A percentile compares a stretch with the other conserved stretches of the same genome.
Evolutionary conservation across 2,329 filamentous ascomycete species (phyloP).

Genomic region (Incumbomyces lentus): DNA sequence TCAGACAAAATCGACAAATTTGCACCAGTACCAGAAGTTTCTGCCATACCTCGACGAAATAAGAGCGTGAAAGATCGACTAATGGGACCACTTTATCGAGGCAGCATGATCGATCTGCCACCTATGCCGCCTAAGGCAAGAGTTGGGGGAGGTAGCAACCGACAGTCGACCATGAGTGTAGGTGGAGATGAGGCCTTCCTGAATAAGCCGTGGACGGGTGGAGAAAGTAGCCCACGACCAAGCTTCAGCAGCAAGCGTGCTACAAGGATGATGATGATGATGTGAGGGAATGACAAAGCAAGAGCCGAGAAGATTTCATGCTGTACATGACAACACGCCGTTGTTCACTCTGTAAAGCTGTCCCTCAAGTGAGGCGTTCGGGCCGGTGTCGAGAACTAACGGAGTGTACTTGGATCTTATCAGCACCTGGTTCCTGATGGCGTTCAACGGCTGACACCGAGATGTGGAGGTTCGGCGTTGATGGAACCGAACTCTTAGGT

Average conservation of each 20-base stretch:
- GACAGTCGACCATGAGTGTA: conserved; percentile 15
- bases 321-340: no score
- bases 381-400: no score
- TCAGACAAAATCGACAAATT: conserved; percentile 19
- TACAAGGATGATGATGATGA: conserved; percentile 23
- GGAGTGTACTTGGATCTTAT: no score
- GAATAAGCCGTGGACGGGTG: conserved; percentile 16
- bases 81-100: conserved; percentile 21
- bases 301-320: no score
- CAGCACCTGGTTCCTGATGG: no score
- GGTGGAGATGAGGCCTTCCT: conserved; percentile 11
- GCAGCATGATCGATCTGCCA: conserved; percentile 18
- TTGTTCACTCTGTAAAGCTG: no score
- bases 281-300: conserved; percentile 9
- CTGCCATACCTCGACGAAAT: conserved; percentile 16
- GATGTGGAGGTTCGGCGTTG: no score
- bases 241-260: conserved; percentile 22
- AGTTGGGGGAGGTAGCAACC: conserved; percentile 9
- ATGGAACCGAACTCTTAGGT: no score
- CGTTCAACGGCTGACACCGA: no score
- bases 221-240: conserved; percentile 16
- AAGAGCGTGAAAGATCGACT: conserved; percentile 21
- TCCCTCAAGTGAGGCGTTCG: no score
- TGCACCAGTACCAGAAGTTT: conserved; percentile 8
- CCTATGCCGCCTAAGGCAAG: conserved; percentile 13